Conservation (phyloP, 305 asterid species). For the Fraxinus albicans region DNA sequence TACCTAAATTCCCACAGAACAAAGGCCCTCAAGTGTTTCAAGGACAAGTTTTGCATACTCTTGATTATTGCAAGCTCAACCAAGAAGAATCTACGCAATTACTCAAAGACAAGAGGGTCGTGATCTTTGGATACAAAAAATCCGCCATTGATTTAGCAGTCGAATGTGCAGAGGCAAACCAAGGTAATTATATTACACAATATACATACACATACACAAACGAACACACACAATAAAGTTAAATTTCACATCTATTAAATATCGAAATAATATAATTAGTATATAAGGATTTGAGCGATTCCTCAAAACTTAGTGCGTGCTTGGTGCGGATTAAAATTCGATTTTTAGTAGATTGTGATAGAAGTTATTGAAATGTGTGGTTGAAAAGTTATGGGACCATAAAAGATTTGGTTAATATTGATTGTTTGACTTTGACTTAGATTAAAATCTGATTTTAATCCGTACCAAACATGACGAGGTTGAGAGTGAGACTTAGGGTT, state of each 20-base stretch:
- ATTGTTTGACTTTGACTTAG: no score
- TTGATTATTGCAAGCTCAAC: conserved; percentile 75
- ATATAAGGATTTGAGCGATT: background rate
- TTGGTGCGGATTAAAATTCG: no score
- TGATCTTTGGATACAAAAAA: conserved; percentile 79
- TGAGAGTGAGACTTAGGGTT: background rate
- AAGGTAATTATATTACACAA: conserved; percentile 46
- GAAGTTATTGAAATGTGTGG: no score
- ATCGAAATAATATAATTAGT: background rate
- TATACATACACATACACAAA: background rate
- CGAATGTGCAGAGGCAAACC: conserved; percentile 83
- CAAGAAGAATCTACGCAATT: conserved; percentile 45
- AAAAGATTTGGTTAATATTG: background rate
- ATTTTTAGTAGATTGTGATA: no score
- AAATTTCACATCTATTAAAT: background rate
- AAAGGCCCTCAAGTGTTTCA: conserved; percentile 67
- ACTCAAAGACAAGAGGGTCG: conserved; percentile 63
- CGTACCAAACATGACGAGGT: no score
- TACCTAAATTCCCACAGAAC: conserved; percentile 55
- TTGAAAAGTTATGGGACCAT: no score
- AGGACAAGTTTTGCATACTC: conserved; percentile 70
- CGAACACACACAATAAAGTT: background rate
- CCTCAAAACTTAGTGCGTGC: background rate
- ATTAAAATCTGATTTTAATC: no score
- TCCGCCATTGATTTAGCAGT: conserved; percentile 85